A percentile compares a stretch with the other conserved stretches of the same genome.
Conservation (phyloP, 1,284 basidiomycete species). For the Fomitopsis schrenkii region DNA sequence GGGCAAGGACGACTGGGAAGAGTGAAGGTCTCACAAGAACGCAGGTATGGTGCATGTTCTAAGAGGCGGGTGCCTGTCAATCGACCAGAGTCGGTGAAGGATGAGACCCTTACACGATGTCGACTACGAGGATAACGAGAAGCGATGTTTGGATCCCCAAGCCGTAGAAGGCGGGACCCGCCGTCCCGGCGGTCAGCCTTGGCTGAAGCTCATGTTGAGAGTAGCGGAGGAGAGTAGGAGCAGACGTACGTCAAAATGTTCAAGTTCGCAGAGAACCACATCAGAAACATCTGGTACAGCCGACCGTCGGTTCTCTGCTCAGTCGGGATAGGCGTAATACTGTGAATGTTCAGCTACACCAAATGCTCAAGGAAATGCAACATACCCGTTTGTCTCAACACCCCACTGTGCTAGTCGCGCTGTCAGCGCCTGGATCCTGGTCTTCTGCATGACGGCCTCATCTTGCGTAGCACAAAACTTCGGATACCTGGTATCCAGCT, state of each 20-base stretch:
- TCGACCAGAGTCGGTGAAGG: neutral
- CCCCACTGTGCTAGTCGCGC: constrained; percentile 19
- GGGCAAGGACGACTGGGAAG: too few species aligned
- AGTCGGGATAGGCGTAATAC: constrained; percentile 47
- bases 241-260: constrained; percentile 49
- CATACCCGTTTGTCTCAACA: constrained; percentile 26
- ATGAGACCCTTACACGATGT: constrained; percentile 43
- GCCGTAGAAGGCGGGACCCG: constrained; percentile 56
- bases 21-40: constrained; percentile 45
- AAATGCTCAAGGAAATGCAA: neutral
- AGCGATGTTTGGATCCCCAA: constrained; percentile 51
- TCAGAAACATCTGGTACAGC: constrained; percentile 60
- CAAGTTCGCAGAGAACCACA: constrained; percentile 51
- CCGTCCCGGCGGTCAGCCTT: constrained; percentile 51
- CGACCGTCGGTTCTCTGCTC: constrained; percentile 47
- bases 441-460: constrained; percentile 7
- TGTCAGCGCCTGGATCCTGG: constrained; percentile 12
- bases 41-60: constrained; percentile 36
- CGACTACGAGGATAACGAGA: constrained; percentile 48
- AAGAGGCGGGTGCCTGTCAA: neutral
- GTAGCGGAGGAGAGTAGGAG: neutral
- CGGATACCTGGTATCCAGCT: neutral
- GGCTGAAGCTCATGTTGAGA: neutral
- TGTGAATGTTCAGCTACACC: constrained; percentile 16
- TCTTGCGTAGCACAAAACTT: constrained; percentile 2